Percentiles rank a stretch among this genome's conserved stretches.
These are phyloP conservation scores for Starmerella vaccinii DNA, from an alignment of 805 yeast genomes.

Conservation along the genomic window DNA sequence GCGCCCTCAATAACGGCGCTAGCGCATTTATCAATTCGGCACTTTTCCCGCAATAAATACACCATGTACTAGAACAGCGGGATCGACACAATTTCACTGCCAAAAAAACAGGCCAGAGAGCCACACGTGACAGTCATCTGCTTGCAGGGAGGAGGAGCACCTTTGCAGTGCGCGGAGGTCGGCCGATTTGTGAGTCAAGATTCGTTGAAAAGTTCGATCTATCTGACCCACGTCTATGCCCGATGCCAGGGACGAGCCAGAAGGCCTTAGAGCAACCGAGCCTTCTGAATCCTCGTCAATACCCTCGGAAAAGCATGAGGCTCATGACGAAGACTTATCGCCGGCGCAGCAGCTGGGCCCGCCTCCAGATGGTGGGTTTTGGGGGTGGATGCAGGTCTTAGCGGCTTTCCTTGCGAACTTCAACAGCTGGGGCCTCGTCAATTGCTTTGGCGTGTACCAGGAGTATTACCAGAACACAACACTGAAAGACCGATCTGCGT, in stretches of 20 bases:
- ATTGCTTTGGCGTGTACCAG: conserved; percentile 25
- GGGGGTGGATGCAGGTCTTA: conserved; percentile 26
- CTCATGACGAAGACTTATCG: not conserved
- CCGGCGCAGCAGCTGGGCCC: conserved; percentile 33
- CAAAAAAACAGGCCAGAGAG: no score
- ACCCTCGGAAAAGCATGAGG: not conserved
- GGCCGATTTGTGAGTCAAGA: no score
- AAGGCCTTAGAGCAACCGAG: not conserved
- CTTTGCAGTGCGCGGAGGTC: no score
- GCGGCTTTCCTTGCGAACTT: conserved; percentile 24
- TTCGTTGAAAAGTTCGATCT: no score
- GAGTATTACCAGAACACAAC: conserved; percentile 19
- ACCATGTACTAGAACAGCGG: no score
- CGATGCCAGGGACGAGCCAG: not conserved
- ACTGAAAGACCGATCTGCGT: conserved; percentile 12
- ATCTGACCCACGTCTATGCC: not conserved
- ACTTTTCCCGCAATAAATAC: no score
- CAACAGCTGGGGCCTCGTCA: conserved; percentile 25
- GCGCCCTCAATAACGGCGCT: no score
- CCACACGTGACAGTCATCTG: no score
- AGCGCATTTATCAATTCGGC: no score
- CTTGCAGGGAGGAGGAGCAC: no score
- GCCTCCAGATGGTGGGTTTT: conserved; percentile 26
- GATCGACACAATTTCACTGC: no score
- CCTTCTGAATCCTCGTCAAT: not conserved